Conservation (phyloP, 331 rosid genomes). For the Rhamnella rubrinervis region DNA sequence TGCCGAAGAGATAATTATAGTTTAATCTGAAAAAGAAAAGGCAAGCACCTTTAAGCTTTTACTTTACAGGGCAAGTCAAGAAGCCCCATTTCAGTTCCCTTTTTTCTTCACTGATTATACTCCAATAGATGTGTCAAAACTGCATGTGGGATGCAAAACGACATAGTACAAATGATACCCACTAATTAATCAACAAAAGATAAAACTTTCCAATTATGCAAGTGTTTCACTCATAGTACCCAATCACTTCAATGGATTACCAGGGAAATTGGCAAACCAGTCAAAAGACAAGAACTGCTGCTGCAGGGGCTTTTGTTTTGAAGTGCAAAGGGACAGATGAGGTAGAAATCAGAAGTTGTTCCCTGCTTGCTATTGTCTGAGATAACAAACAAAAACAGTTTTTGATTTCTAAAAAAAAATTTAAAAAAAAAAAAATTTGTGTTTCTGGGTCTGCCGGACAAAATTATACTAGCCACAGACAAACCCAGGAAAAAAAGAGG, state of each 20-base stretch:
- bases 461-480: slow-evolving; percentile 35
- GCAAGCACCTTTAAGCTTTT: too few species aligned
- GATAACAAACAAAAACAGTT: slow-evolving; percentile 43
- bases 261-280: slow-evolving; percentile 24
- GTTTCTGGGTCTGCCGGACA: slow-evolving; percentile 31
- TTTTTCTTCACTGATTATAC: too few species aligned
- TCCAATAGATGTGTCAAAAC: too few species aligned
- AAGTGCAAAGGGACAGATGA: slow-evolving; percentile 23
- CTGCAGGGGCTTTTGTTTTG: slow-evolving; percentile 26
- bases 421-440: slow-evolving; percentile 6
- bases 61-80: too few species aligned
- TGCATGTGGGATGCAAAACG: too few species aligned
- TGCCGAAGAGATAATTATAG: not conserved
- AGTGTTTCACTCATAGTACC: slow-evolving; percentile 19
- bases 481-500: slow-evolving; percentile 27
- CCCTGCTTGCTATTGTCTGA: slow-evolving; percentile 36
- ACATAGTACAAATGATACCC: too few species aligned
- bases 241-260: slow-evolving; percentile 6
- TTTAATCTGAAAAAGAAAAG: too few species aligned
- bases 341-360: slow-evolving; percentile 44
- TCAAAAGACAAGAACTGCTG: slow-evolving; percentile 25
- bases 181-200: too few species aligned
- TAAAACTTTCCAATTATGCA: not conserved
- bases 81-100: too few species aligned
- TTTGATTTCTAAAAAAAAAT: not conserved